phyloP scores from a whole-genome alignment of 1,139 yeast species.

The Saccharomyces pastorianus region DNA sequence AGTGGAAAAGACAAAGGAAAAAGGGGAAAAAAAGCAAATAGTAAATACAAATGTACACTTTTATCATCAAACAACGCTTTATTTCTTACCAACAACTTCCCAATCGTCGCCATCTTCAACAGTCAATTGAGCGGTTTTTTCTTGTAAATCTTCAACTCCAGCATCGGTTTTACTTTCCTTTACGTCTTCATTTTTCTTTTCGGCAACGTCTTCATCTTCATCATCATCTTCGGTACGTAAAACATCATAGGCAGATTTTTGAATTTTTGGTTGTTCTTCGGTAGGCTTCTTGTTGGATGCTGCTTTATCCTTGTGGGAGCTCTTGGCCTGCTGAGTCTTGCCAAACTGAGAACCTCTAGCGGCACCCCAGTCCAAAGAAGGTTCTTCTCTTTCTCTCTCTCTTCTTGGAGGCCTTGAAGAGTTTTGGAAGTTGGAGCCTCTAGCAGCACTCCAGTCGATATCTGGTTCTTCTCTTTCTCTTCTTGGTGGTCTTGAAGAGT shows the following conservation, averaged over 20 bases:
- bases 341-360: conserved; percentile 29
- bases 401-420: conserved; percentile 12
- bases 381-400: conserved; percentile 10
- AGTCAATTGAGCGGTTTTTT: conserved; percentile 37
- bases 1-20: background rate
- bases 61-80: conserved; percentile 4
- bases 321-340: conserved; percentile 16
- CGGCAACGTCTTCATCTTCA: conserved; percentile 34
- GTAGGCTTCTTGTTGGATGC: conserved; percentile 17
- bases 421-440: conserved; percentile 13
- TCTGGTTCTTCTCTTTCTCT: background rate
- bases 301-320: conserved; percentile 17
- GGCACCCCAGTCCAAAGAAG: conserved; percentile 40
- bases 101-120: conserved; percentile 43
- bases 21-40: background rate
- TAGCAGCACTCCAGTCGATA: conserved; percentile 24
- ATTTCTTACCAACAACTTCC: conserved; percentile 54
- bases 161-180: conserved; percentile 11
- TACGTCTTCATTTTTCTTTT: conserved; percentile 23
- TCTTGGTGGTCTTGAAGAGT: conserved; percentile 18
- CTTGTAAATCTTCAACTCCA: conserved; percentile 34
- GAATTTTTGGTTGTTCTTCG: conserved; percentile 39
- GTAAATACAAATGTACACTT: background rate
- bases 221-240: conserved; percentile 62
- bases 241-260: conserved; percentile 57